Conservation (phyloP, 2,329 filamentous ascomycete genomes). For the Talaromyces piceae region DNA sequence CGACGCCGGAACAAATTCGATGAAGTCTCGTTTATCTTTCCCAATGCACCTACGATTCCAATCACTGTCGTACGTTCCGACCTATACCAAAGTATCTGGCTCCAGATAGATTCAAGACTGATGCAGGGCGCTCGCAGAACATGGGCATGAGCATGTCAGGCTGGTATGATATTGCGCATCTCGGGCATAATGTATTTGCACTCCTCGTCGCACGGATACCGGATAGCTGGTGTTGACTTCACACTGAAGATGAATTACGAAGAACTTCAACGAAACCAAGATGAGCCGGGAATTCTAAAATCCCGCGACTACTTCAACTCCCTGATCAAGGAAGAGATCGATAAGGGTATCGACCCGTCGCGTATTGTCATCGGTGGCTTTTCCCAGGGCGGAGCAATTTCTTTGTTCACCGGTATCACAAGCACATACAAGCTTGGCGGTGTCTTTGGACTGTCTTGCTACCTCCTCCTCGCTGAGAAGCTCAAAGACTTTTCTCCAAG, state of each 20-base stretch:
- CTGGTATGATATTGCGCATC: slow-evolving; percentile 43
- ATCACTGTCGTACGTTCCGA: slow-evolving; percentile 64
- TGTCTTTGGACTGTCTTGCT: slow-evolving; percentile 77
- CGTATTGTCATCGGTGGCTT: slow-evolving; percentile 69
- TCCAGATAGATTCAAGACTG: not conserved
- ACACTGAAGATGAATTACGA: slow-evolving; percentile 32
- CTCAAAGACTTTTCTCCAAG: slow-evolving; percentile 49
- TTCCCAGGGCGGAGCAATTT: slow-evolving; percentile 76
- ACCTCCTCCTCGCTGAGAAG: slow-evolving; percentile 64
- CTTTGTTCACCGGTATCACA: slow-evolving; percentile 72
- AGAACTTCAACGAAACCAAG: slow-evolving; percentile 35
- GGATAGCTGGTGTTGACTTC: not conserved
- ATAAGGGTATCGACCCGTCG: slow-evolving; percentile 69
- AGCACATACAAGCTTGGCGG: slow-evolving; percentile 69
- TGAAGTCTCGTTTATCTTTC: slow-evolving; percentile 89
- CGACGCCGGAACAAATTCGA: slow-evolving; percentile 70
- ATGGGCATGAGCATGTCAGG: slow-evolving; percentile 73
- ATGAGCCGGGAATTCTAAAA: slow-evolving; percentile 62
- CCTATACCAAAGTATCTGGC: not conserved
- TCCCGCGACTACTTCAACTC: slow-evolving; percentile 69
- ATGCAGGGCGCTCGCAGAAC: slow-evolving; percentile 46
- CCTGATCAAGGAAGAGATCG: slow-evolving; percentile 73
- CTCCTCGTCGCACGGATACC: slow-evolving; percentile 1
- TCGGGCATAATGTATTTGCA: slow-evolving; percentile 34
- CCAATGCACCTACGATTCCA: slow-evolving; percentile 78